A percentile compares a stretch with the other conserved stretches of the same genome.
Conservation (phyloP, 2,329 filamentous ascomycete species). For the Thelonectria blattea region DNA sequence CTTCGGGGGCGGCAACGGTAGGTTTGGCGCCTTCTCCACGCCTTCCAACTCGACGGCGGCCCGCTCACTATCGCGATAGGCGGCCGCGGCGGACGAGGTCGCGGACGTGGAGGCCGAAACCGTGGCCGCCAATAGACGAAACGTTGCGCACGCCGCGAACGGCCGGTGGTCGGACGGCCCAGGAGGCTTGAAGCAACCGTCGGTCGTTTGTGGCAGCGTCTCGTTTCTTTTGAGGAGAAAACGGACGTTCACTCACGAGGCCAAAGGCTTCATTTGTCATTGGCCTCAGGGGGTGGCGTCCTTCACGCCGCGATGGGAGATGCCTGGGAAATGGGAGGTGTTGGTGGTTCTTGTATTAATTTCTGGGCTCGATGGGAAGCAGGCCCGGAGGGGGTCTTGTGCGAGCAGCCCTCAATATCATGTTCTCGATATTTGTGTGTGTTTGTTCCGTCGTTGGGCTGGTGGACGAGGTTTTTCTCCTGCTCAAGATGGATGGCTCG, state of each 20-base stretch:
- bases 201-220: no score
- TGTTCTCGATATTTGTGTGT: neutral
- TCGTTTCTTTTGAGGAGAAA: neutral
- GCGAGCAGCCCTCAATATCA: conserved; percentile 1
- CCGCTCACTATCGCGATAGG: conserved; percentile 5
- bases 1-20: neutral
- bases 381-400: neutral
- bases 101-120: conserved; percentile 4
- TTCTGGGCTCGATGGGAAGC: neutral
- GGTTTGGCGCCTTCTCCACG: neutral
- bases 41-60: neutral
- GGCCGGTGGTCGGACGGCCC: neutral
- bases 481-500: neutral
- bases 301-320: neutral
- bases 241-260: neutral
- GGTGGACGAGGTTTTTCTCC: neutral
- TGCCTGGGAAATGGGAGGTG: neutral
- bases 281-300: neutral
- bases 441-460: neutral
- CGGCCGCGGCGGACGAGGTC: neutral
- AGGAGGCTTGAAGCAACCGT: neutral
- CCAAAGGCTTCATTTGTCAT: neutral
- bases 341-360: conserved; percentile 7
- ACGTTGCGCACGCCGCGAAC: neutral
- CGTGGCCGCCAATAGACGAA: neutral